A percentile compares a stretch with the other conserved stretches of the same genome.
Conservation (phyloP, 345 rosid species). For the Lumnitzera racemosa region DNA sequence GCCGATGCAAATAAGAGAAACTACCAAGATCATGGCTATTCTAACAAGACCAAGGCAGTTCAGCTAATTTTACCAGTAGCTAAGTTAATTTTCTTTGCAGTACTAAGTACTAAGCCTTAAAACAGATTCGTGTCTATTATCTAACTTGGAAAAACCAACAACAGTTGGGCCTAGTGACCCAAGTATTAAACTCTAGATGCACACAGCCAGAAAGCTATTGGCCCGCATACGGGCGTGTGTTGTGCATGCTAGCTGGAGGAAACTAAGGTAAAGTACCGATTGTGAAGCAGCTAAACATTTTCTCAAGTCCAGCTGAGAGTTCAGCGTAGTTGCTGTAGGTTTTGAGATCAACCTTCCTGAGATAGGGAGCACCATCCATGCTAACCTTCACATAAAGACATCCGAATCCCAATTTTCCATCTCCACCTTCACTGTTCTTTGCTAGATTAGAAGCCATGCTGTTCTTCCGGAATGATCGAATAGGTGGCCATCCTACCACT, state of each 20-base stretch:
- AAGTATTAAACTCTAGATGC: no score
- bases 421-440: constrained; percentile 37
- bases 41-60: no score
- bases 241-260: not conserved
- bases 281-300: constrained; percentile 57
- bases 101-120: no score
- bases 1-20: no score
- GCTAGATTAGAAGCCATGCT: constrained; percentile 33
- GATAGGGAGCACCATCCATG: constrained; percentile 57
- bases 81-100: no score
- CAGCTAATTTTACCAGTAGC: no score
- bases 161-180: no score
- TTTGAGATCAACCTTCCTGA: constrained; percentile 52
- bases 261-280: constrained; percentile 29
- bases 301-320: constrained; percentile 41
- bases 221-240: no score
- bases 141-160: no score
- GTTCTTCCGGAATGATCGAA: constrained; percentile 50
- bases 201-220: no score
- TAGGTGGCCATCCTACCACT: constrained; percentile 69
- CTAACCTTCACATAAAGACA: constrained; percentile 55
- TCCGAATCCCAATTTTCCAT: constrained; percentile 28
- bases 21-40: no score
- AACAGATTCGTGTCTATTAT: no score
- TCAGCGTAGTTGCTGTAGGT: constrained; percentile 28